Percentiles rank a stretch among this genome's conserved stretches.
phyloP scores from a whole-genome alignment of 1,139 yeast genomes.

The Yamadazyma diospyri region DNA sequence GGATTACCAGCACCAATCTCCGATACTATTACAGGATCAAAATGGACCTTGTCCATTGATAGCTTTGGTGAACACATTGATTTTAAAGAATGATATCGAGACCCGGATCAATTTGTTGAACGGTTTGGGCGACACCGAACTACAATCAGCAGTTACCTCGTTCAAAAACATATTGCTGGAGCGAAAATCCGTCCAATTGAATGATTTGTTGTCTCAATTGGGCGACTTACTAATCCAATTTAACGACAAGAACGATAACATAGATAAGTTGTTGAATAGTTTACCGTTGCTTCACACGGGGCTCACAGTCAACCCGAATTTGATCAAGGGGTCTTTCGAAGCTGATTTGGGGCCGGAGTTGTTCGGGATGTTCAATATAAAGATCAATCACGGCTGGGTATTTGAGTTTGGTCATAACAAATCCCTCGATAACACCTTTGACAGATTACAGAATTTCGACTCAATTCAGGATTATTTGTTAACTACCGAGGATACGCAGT shows the following conservation, averaged over 20 bases:
- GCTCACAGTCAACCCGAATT: slow-evolving; percentile 66
- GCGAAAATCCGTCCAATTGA: slow-evolving; percentile 17
- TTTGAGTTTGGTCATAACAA: slow-evolving; percentile 14
- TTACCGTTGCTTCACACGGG: slow-evolving; percentile 74
- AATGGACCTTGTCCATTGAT: slow-evolving; percentile 91
- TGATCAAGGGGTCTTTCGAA: slow-evolving; percentile 60
- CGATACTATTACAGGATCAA: slow-evolving; percentile 72
- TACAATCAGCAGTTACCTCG: slow-evolving; percentile 7
- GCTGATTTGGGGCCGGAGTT: slow-evolving; percentile 30
- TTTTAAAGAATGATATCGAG: slow-evolving; percentile 42
- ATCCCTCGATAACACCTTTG: slow-evolving; percentile 15
- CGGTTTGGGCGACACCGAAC: slow-evolving; percentile 7
- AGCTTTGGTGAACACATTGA: slow-evolving; percentile 70
- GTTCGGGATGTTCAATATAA: slow-evolving; percentile 37
- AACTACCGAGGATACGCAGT: slow-evolving; percentile 12
- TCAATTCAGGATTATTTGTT: slow-evolving; percentile 40
- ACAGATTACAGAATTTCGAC: slow-evolving; percentile 39
- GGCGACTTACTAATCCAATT: slow-evolving; percentile 41
- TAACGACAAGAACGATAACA: slow-evolving; percentile 20
- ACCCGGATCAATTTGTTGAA: slow-evolving; percentile 13
- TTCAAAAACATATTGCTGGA: slow-evolving; percentile 8
- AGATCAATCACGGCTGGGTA: slow-evolving; percentile 53
- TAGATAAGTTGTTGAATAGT: slow-evolving; percentile 39
- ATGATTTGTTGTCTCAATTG: slow-evolving; percentile 39
- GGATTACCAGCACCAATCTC: slow-evolving; percentile 36